Percentiles rank a stretch among this genome's conserved stretches.
Evolutionary conservation across 345 rosid genomes (phyloP).

Genomic region (Eucalyptus erythrocorys): DNA sequence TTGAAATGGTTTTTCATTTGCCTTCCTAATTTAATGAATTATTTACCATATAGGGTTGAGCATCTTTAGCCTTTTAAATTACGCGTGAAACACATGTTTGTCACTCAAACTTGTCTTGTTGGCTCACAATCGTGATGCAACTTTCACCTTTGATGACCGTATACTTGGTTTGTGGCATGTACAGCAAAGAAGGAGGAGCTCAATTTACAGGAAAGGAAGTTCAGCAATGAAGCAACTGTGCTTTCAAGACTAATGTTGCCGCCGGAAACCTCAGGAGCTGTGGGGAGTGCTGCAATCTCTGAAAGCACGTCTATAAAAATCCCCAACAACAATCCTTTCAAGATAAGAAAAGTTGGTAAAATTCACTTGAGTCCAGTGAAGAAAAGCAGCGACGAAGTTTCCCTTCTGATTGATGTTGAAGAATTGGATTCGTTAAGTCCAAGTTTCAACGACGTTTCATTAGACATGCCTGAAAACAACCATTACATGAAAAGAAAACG

Average conservation of each 20-base stretch:
- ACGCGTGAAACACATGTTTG: not conserved
- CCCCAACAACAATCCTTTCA: slow-evolving; percentile 56
- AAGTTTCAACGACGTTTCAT: not conserved
- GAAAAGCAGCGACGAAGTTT: not conserved
- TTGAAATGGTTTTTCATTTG: too few species aligned
- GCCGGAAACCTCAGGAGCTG: not conserved
- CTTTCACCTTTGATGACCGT: not conserved
- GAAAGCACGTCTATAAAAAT: slow-evolving; percentile 9
- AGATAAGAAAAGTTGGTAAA: slow-evolving; percentile 25
- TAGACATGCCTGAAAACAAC: not conserved
- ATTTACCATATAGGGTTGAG: not conserved
- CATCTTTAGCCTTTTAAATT: not conserved
- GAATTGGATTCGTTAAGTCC: not conserved
- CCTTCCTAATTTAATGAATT: not conserved
- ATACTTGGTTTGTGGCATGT: slow-evolving; percentile 4
- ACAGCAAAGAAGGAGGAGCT: slow-evolving; percentile 3
- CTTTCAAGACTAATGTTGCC: slow-evolving; percentile 35
- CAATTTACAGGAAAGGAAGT: slow-evolving; percentile 15
- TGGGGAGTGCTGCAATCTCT: not conserved
- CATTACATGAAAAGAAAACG: slow-evolving; percentile 5
- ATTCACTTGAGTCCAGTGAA: not conserved
- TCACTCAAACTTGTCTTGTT: not conserved
- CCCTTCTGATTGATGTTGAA: slow-evolving; percentile 7
- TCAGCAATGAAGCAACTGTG: slow-evolving; percentile 24
- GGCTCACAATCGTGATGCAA: not conserved